Evolutionary conservation across 768 basidiomycete species (phyloP).

Genomic region (Hirschioporus abietinus): DNA sequence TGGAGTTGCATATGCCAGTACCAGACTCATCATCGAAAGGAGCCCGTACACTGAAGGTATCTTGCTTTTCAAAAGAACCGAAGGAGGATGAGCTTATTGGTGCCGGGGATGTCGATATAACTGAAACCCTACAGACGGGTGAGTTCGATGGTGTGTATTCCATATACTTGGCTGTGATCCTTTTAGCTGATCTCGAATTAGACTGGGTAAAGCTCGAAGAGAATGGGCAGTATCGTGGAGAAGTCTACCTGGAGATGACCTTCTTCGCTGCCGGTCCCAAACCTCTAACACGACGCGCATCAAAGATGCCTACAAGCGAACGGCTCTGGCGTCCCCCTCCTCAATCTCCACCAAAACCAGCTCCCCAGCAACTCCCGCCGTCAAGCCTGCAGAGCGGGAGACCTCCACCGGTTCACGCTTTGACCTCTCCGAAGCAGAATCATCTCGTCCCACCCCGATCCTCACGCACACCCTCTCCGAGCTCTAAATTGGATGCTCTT

Average conservation of each 20-base stretch:
- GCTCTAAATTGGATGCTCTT: slow-evolving; percentile 25
- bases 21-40: slow-evolving; percentile 49
- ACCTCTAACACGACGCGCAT: slow-evolving; percentile 44
- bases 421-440: slow-evolving; percentile 4
- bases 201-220: slow-evolving; percentile 65
- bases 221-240: slow-evolving; percentile 67
- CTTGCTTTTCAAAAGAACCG: slow-evolving; percentile 78
- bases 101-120: slow-evolving; percentile 67
- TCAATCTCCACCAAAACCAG: slow-evolving; percentile 15
- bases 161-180: slow-evolving; percentile 22
- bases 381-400: slow-evolving; percentile 4
- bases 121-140: slow-evolving; percentile 74
- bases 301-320: slow-evolving; percentile 48
- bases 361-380: slow-evolving; percentile 9
- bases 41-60: slow-evolving; percentile 59
- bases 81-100: slow-evolving; percentile 73
- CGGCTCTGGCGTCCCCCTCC: slow-evolving; percentile 40
- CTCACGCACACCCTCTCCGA: slow-evolving; percentile 17
- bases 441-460: slow-evolving; percentile 17
- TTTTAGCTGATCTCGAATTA: slow-evolving; percentile 26
- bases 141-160: slow-evolving; percentile 80
- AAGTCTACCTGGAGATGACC: slow-evolving; percentile 90
- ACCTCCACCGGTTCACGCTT: slow-evolving; percentile 7
- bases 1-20: slow-evolving; percentile 76
- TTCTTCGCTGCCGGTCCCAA: slow-evolving; percentile 72